A percentile compares a stretch with the other conserved stretches of the same genome.
phyloP scores from a whole-genome alignment of 2,329 filamentous ascomycete genomes.

The Tricladium varicosporioides region DNA sequence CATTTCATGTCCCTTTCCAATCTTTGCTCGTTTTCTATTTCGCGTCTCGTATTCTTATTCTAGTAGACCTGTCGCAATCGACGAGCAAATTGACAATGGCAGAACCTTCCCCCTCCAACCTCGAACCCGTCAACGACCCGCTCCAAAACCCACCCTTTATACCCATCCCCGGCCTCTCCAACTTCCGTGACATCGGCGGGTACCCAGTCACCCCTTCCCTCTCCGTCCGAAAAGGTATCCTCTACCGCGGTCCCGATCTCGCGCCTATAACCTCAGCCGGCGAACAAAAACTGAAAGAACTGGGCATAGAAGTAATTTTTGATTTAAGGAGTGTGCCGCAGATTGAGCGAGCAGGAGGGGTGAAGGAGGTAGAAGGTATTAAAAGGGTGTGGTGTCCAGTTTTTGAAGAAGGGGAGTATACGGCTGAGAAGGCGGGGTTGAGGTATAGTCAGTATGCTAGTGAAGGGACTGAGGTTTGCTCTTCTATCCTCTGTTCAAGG shows the following conservation, averaged over 20 bases:
- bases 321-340: constrained; percentile 65
- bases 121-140: background rate
- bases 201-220: constrained; percentile 42
- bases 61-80: no score
- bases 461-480: constrained; percentile 43
- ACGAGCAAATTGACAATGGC: background rate
- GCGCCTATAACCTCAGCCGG: constrained; percentile 53
- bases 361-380: constrained; percentile 47
- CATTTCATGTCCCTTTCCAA: background rate
- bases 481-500: background rate
- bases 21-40: background rate
- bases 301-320: constrained; percentile 62
- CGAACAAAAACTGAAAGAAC: constrained; percentile 45
- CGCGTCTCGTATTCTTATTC: background rate
- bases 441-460: constrained; percentile 60
- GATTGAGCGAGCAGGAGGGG: constrained; percentile 45
- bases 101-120: background rate
- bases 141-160: constrained; percentile 43
- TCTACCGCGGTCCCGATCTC: constrained; percentile 71
- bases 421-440: constrained; percentile 59
- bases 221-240: constrained; percentile 47
- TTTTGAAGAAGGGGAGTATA: constrained; percentile 59
- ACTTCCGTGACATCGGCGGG: constrained; percentile 66
- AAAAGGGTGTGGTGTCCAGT: constrained; percentile 60
- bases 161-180: constrained; percentile 54